Evolutionary conservation across 148 eudicot species (phyloP).

Genomic region (Camellia japonica): DNA sequence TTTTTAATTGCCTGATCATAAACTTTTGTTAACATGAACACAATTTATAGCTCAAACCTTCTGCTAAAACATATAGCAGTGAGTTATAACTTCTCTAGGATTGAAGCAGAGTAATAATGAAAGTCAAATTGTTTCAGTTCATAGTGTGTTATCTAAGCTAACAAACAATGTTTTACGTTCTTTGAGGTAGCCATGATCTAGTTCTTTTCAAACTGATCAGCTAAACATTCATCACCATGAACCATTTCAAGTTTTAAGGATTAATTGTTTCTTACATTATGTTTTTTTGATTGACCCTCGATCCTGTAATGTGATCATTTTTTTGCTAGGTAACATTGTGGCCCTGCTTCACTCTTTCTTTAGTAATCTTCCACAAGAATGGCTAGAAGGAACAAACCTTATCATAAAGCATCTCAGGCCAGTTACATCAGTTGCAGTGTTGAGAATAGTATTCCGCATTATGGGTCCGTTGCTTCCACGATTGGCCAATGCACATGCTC

Average conservation of each 20-base stretch:
- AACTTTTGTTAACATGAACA: not conserved
- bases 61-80: not conserved
- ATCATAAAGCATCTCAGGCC: conserved; percentile 83
- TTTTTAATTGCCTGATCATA: not conserved
- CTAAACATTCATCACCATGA: not conserved
- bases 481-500: conserved; percentile 84
- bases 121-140: not conserved
- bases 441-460: conserved; percentile 90
- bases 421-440: conserved; percentile 81
- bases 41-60: not conserved
- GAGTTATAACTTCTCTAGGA: not conserved
- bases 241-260: not conserved
- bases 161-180: not conserved
- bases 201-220: conserved; percentile 1
- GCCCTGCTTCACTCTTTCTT: conserved; percentile 87
- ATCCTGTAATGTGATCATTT: conserved; percentile 9
- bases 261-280: not conserved
- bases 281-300: not conserved
- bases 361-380: conserved; percentile 92
- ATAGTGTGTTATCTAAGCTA: not conserved
- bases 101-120: not conserved
- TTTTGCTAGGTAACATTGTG: conserved; percentile 64
- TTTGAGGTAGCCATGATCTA: not conserved
- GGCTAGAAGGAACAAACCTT: conserved; percentile 87
- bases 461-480: conserved; percentile 96